Evolutionary conservation across 495 filamentous ascomycete genomes (phyloP), one percentile per base, ranked within the genome.

Genomic region (Penicillium flavigenum): DNA sequence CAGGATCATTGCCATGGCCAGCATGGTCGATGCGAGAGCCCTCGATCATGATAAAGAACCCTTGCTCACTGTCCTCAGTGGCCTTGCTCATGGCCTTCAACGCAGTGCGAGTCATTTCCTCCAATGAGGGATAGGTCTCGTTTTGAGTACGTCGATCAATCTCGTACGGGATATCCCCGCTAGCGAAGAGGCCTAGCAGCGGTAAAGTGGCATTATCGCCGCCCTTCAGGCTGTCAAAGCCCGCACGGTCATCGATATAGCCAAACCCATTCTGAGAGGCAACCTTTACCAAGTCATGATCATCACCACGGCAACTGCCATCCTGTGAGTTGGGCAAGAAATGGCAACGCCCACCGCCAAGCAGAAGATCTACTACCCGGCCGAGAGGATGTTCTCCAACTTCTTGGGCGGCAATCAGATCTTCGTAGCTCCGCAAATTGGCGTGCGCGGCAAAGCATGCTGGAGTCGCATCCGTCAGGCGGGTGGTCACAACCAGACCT

Each of bases 21-120:
- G 94, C 92, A 70, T 98, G 95, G 61, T 98, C 94, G 61, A 98
- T 98, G 32, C 95, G 81, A 62, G 88, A 92, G 5, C 94, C 94
- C 70, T 98, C 94, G 57, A 98, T 93, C 93, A 98, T 95, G 56
- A 98, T 71, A 76, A 98, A 98, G 80, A 98, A 98, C 1, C 94
- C 94, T 70, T 96, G 83, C 24, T 97, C 90, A 52, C 83, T 90
- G 65, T 91, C 81, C 66, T 83, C 78, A 0, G 95, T 98, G 0
- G 93, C 95, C n/a, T 85, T 83, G 57, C 86, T 85, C 16, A 98
- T 80, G 2, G 88, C 86, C 29, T 75, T 83, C 57, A 98, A 66
- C 3, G 95, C 95, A 22, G 89, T 89, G 55, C 80, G 78, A 2
- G 95, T 82, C 94, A 97, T 98, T 70, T 96, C 93, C 62, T 90